Conservation (phyloP, 1,284 basidiomycete genomes). For the Cutaneotrichosporon arboriforme region DNA sequence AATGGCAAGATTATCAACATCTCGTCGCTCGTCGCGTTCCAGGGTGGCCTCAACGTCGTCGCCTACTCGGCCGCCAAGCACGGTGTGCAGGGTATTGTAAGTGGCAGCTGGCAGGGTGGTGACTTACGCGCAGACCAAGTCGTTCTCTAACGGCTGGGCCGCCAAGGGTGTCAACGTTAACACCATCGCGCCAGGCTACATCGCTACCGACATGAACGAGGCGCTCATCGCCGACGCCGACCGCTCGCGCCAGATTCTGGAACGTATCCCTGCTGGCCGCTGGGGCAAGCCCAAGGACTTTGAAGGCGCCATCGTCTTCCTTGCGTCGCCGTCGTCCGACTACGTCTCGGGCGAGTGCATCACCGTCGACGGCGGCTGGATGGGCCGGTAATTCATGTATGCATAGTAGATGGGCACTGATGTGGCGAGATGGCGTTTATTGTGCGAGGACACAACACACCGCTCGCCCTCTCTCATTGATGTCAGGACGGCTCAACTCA, state of each 20-base stretch:
- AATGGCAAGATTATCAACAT: conserved; percentile 52
- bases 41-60: conserved; percentile 70
- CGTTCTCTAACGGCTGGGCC: conserved; percentile 61
- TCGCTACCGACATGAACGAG: conserved; percentile 66
- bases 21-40: conserved; percentile 48
- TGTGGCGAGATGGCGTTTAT: background rate
- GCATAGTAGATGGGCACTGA: background rate
- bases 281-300: conserved; percentile 89
- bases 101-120: conserved; percentile 7
- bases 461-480: too few relatives aligned
- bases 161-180: conserved; percentile 84
- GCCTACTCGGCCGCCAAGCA: conserved; percentile 87
- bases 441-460: too few relatives aligned
- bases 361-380: conserved; percentile 49
- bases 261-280: conserved; percentile 82
- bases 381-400: conserved; percentile 25
- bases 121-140: conserved; percentile 37
- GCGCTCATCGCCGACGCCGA: conserved; percentile 46
- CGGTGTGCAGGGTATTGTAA: conserved; percentile 69
- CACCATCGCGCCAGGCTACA: conserved; percentile 81
- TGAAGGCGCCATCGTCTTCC: conserved; percentile 82
- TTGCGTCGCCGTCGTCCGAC: conserved; percentile 76
- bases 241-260: conserved; percentile 73
- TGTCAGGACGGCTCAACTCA: too few relatives aligned
- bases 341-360: conserved; percentile 79